A percentile compares a stretch with the other conserved stretches of the same genome.
Conservation (phyloP, 768 basidiomycete genomes). For the Mycena amicta region DNA sequence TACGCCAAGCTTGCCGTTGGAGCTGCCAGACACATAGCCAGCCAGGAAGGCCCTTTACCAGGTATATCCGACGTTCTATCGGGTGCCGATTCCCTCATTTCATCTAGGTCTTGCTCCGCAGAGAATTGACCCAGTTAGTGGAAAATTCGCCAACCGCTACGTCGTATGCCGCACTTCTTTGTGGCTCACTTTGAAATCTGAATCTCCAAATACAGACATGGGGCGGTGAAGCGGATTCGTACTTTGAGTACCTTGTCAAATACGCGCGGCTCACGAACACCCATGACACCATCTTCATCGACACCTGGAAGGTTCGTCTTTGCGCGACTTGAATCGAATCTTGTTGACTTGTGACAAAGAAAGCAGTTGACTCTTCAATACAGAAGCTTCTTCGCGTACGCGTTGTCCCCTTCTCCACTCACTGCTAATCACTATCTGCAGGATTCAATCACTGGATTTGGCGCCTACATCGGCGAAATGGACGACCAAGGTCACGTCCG, state of each 20-base stretch:
- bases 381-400: constrained; percentile 32
- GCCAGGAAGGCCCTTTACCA: constrained; percentile 24
- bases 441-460: constrained; percentile 25
- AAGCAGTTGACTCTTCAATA: constrained; percentile 25
- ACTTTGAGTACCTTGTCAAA: constrained; percentile 57
- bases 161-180: neutral
- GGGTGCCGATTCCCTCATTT: neutral
- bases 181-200: neutral
- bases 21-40: constrained; percentile 41
- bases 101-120: neutral
- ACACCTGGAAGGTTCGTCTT: constrained; percentile 39
- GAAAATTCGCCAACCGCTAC: constrained; percentile 37
- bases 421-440: neutral
- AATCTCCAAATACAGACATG: constrained; percentile 38
- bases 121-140: constrained; percentile 7
- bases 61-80: neutral
- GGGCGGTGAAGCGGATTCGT: constrained; percentile 56
- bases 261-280: constrained; percentile 54
- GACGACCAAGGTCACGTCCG: constrained; percentile 27
- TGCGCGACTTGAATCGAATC: neutral
- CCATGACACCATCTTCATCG: constrained; percentile 45
- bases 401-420: neutral
- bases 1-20: constrained; percentile 44
- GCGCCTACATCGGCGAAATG: constrained; percentile 36
- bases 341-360: neutral